Evolutionary conservation across 441 rosid genomes (phyloP), one percentile per base, ranked within the genome.

Genomic region (Pelargonium cotyledonis): DNA sequence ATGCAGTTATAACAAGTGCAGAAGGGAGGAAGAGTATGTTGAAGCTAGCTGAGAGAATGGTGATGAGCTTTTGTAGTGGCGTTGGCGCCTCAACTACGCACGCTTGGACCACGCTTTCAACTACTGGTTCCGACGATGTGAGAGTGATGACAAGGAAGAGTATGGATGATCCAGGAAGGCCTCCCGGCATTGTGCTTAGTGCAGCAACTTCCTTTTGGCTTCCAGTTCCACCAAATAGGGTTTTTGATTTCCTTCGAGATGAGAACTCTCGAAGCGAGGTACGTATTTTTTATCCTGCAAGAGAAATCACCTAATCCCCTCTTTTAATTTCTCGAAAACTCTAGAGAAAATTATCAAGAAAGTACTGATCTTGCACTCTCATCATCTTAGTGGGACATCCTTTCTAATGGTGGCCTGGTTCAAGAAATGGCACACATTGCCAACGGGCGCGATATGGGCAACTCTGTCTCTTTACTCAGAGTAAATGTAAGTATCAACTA

Each of bases 121-220:
- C 88, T 55, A 81, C 85, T 1, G 85, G 84, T 43, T 86, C 93
- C 4, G 93, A 85, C 14, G 96, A 84, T 73, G 88, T 95, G 2
- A 79, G 92, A 31, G 87, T 92, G 15, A 90, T 89, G 98, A 85
- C 95, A 18, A 65, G 92, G 57, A 88, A 83, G 84, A 92, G 85
- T 12, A 49, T 86, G 0, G 84, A 82, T 70, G 97, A 90, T 70
- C 98, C 95, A 5, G 99, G 99, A 47, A 78, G 86, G 68, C 97
- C 98, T 43, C 89, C 88, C 0, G 98, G 99, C 15, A 78, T 86
- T 77, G 88, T 90, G 51, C 86, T 95, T 5, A 84, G 89, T 67
- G 96, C 93, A 38, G 91, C 95, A 9, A 86, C 97, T 80, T 90
- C 99, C 11, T 88, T 92, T 70, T 95, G 98, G 99, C 81, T 92